Base-by-base conservation (phyloP, 345 rosid genomes). In the Mercurialis annua region DNA sequence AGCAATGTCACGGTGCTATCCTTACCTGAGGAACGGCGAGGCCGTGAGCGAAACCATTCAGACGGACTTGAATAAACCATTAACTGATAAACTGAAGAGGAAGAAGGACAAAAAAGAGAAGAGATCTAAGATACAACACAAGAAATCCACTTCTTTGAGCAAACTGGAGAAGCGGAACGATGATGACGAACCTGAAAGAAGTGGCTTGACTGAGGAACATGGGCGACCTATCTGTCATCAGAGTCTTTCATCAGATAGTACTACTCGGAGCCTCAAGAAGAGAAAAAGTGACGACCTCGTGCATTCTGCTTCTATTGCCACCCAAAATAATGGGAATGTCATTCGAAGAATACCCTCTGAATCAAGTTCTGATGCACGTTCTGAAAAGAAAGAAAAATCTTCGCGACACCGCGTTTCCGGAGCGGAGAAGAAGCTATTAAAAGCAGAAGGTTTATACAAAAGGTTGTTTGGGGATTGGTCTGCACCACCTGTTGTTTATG, bases 121-220 rank as follows among this genome's bases (percentile, higher is more conserved):
- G 65, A 77, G 60, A 64, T 71, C 57, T 64, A 78, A 74, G 76
- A 78, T 69, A 71, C 60, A 70, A 29, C 75, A 64, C 67, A 70
- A 57, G 67, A 49, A 40, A 43, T 46, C 3, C 15, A 1, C 8
- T 20, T 24, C 16, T 42, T 10, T 4, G 2, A 36, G 31, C 7
- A 18, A 16, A 24, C 62, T 31, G 1, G 33, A 20, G 30, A 49
- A 71, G 56, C 36, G 38, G 20, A 15, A 60, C 4, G 68, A 71
- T 0, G 87, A n/a, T n/a, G n/a, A 77, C 29, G 86, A 81, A 58
- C 65, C 63, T 9, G 88, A 84, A 49, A 86, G 77, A 78, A 87
- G 94, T 81, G 77, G 71, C n/a, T 67, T 89, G 50, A 82, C 92
- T 0, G 83, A 84, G 68, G 98, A 92, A 58, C 86, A 81, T 57